These are phyloP conservation scores for Scutellaria galericulata DNA, from an alignment of 257 asterid species.

Conservation along the genomic window DNA sequence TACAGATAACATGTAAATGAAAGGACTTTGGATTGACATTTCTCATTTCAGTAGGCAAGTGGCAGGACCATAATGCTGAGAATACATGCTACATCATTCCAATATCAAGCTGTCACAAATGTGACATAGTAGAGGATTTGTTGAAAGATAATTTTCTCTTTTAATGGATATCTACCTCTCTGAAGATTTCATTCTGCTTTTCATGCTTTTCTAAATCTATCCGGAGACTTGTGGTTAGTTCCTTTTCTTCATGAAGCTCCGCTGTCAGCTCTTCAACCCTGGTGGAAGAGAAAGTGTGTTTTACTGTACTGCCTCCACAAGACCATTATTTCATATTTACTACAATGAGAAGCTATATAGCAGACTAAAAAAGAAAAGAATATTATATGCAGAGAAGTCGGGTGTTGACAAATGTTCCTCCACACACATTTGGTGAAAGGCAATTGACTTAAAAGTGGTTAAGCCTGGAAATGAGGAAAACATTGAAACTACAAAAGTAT, in stretches of 20 bases:
- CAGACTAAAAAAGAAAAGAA: slow-evolving; percentile 26
- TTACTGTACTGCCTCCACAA: background rate
- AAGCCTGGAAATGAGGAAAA: slow-evolving; percentile 3
- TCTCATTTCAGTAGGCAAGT: slow-evolving; percentile 8
- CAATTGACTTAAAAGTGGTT: slow-evolving; percentile 5
- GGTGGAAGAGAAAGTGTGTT: slow-evolving; percentile 30
- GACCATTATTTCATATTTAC: slow-evolving; percentile 14
- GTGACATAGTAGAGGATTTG: slow-evolving; percentile 14
- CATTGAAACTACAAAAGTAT: background rate
- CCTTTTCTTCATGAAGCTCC: slow-evolving; percentile 70
- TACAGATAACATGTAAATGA: slow-evolving; percentile 21
- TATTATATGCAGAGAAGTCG: slow-evolving; percentile 5
- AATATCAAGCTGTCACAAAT: slow-evolving; percentile 18
- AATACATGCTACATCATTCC: slow-evolving; percentile 8
- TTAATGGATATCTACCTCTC: slow-evolving; percentile 54
- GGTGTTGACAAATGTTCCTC: background rate
- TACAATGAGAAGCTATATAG: slow-evolving; percentile 26
- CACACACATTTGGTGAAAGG: slow-evolving; percentile 4
- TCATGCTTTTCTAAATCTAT: slow-evolving; percentile 58
- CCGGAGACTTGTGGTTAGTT: slow-evolving; percentile 46
- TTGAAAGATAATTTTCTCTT: slow-evolving; percentile 11
- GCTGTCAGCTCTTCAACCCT: slow-evolving; percentile 79
- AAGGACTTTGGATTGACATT: slow-evolving; percentile 12
- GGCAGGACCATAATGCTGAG: slow-evolving; percentile 23
- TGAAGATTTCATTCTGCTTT: slow-evolving; percentile 61